Evolutionary conservation across 306 rosid genomes (phyloP).

Genomic region (Amphicarpaea edgeworthii): DNA sequence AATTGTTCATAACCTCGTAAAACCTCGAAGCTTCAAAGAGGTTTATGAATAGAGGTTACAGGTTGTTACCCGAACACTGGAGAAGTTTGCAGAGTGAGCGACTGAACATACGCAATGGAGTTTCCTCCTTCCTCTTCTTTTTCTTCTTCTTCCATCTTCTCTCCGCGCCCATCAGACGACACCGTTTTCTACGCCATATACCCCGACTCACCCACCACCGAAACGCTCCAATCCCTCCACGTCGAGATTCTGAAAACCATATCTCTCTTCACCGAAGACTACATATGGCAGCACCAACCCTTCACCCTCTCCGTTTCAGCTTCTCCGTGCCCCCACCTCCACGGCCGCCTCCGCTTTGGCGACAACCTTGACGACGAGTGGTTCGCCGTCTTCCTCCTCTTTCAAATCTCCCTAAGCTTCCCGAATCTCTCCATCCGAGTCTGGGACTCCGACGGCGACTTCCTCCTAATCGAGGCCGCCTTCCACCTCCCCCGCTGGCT

Average conservation of each 20-base stretch:
- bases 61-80: background rate
- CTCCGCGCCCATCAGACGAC: constrained; percentile 62
- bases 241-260: constrained; percentile 68
- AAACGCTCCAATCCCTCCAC: constrained; percentile 76
- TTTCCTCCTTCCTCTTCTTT: constrained; percentile 41
- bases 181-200: constrained; percentile 87
- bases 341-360: constrained; percentile 84
- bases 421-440: constrained; percentile 72
- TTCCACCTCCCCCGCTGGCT: constrained; percentile 97
- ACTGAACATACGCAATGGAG: constrained; percentile 12
- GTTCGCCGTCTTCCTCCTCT: constrained; percentile 90
- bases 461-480: constrained; percentile 92
- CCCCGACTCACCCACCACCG: constrained; percentile 49
- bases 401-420: constrained; percentile 63
- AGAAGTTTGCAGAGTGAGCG: background rate
- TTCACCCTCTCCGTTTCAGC: constrained; percentile 71
- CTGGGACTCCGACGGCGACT: constrained; percentile 98
- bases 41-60: background rate
- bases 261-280: constrained; percentile 64
- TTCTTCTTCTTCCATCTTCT: constrained; percentile 55
- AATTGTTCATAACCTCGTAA: background rate
- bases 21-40: background rate
- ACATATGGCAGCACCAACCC: constrained; percentile 94
- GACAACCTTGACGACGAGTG: constrained; percentile 94
- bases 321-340: constrained; percentile 73